A percentile compares a stretch with the other conserved stretches of the same genome.
phyloP scores from a whole-genome alignment of 2,329 filamentous ascomycete species.

The Truncatella angustata region DNA sequence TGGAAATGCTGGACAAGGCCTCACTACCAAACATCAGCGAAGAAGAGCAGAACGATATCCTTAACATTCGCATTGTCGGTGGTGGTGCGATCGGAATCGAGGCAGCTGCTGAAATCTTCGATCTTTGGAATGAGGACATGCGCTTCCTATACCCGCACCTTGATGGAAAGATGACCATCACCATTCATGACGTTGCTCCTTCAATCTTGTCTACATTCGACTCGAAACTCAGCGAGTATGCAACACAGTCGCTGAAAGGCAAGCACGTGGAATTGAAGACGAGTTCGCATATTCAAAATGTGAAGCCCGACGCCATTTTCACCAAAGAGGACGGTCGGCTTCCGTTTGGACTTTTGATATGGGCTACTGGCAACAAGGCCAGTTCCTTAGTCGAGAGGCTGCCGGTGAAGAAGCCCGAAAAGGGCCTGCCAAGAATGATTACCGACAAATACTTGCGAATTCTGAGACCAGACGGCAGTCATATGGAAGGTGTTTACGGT shows the following conservation, averaged over 20 bases:
- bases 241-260: slow-evolving; percentile 32
- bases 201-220: slow-evolving; percentile 40
- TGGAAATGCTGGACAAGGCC: slow-evolving; percentile 25
- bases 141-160: slow-evolving; percentile 37
- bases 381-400: slow-evolving; percentile 21
- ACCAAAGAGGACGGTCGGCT: slow-evolving; percentile 15
- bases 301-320: slow-evolving; percentile 13
- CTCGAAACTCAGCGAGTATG: slow-evolving; percentile 37
- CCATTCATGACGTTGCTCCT: slow-evolving; percentile 42
- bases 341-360: slow-evolving; percentile 15
- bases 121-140: slow-evolving; percentile 37
- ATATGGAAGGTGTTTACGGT: slow-evolving; percentile 28
- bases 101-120: slow-evolving; percentile 40
- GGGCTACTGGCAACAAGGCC: slow-evolving; percentile 21
- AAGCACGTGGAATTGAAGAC: slow-evolving; percentile 37
- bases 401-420: slow-evolving; percentile 20
- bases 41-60: slow-evolving; percentile 29
- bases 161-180: slow-evolving; percentile 34
- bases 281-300: slow-evolving; percentile 16
- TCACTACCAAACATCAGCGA: slow-evolving; percentile 22
- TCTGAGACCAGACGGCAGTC: slow-evolving; percentile 20
- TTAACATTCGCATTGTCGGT: slow-evolving; percentile 37
- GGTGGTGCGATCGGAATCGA: slow-evolving; percentile 41
- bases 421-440: slow-evolving; percentile 15
- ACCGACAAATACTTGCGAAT: slow-evolving; percentile 21